Conservation (phyloP, 129 eudicot genomes). For the Arctium lappa region DNA sequence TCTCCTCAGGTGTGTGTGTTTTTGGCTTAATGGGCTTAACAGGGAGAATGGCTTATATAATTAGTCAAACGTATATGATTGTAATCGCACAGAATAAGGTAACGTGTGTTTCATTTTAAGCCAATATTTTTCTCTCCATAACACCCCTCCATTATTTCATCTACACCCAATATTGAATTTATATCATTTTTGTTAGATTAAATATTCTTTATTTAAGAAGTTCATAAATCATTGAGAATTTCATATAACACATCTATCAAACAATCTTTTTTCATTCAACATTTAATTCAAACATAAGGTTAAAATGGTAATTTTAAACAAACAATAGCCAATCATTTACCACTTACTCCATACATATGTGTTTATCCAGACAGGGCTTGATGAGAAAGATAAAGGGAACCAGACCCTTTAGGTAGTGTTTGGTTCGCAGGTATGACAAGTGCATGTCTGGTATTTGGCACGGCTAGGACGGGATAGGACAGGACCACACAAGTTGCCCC, state of each 20-base stretch:
- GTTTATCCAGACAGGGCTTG: no score
- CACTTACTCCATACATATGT: no score
- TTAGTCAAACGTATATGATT: background rate
- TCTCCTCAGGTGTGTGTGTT: background rate
- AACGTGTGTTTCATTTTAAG: background rate
- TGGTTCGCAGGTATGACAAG: no score
- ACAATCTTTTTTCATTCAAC: background rate
- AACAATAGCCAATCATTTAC: no score
- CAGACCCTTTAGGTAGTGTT: no score
- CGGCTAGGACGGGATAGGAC: no score
- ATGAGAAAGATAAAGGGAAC: no score
- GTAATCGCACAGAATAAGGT: background rate
- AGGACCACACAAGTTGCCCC: no score
- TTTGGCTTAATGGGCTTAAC: background rate
- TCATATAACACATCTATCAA: background rate
- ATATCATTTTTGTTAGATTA: background rate
- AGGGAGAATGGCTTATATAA: background rate
- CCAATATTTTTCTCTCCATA: background rate
- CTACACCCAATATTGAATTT: background rate
- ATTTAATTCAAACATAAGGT: background rate
- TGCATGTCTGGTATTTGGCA: no score
- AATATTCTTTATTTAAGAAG: background rate
- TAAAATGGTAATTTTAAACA: no score
- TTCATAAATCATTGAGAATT: background rate
- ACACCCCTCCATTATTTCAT: background rate